Base-by-base conservation (phyloP, 208 protist species). In the Phytomonas sp. region DNA sequence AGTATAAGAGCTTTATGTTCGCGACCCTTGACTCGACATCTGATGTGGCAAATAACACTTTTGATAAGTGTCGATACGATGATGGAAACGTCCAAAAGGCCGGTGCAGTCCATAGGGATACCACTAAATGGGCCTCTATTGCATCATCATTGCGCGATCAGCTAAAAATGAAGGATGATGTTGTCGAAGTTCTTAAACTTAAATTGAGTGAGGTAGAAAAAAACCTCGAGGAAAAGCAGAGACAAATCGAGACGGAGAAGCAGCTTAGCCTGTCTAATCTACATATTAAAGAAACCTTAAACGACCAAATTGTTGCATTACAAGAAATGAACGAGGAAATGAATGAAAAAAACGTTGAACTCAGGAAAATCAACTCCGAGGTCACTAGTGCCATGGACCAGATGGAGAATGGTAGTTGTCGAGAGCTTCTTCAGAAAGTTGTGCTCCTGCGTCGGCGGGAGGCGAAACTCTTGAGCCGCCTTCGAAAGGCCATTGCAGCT, bases 401-500 rank as follows among this genome's bases (percentile, higher is more conserved):
- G 26, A 60, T 83, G 1, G 81, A 92, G 31, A 60, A 66, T 12
- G 72, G 74, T 5, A 78, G 70, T 26, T 80, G 76, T 6, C 71
- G 80, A 49, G 85, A 93, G 77, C 70, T 92, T 40, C 60, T 94
- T 60, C 88, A 94, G 40, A 93, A 93, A 60, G 84, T 96, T 34
- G 87, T 96, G 56, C 65, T 94, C 7, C 74, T 96, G 63, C 80
- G 91, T 34, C 84, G 84, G 23, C 84, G 91, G 49, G 91, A 96
- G 68, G 81, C 79, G 2, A 89, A 82, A 45, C 80, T 96, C 11
- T 73, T 94, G 10, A 80, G 91, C 62, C 84, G 88, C n/a, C 70
- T 96, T 64, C 91, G 88, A 11, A 78, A 85, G 60, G 84, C 81
- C 0, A 69, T 83, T 52, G 75, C 75, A 23, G 72, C 80, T 29